Evolutionary conservation across 495 filamentous ascomycete genomes (phyloP).

Genomic region (Rhypophila decipiens): DNA sequence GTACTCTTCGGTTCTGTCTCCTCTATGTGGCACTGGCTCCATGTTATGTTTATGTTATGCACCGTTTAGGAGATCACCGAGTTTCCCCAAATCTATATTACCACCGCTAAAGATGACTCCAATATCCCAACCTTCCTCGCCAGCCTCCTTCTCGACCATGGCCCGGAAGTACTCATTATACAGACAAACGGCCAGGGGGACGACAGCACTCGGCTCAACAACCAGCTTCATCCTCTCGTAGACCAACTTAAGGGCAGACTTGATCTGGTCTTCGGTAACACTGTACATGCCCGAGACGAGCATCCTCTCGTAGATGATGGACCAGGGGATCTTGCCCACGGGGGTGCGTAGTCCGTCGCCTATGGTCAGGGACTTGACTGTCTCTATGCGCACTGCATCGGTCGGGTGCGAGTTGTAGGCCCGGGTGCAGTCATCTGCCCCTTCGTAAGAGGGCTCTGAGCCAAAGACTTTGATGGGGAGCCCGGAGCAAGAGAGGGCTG

Average conservation of each 20-base stretch:
- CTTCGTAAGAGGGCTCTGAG: constrained; percentile 80
- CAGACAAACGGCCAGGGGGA: constrained; percentile 75
- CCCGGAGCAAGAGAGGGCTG: constrained; percentile 66
- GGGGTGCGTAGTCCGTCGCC: constrained; percentile 88
- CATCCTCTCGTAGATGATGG: constrained; percentile 64
- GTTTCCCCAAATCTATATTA: constrained; percentile 77
- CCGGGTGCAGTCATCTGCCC: constrained; percentile 72
- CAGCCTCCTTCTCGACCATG: constrained; percentile 62
- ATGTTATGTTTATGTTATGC: neutral
- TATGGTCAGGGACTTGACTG: constrained; percentile 71
- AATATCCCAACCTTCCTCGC: constrained; percentile 75
- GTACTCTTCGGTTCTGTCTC: neutral
- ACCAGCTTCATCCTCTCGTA: constrained; percentile 89
- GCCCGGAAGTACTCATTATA: constrained; percentile 78
- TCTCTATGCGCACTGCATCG: constrained; percentile 55
- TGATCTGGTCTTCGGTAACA: constrained; percentile 80
- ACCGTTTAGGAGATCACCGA: constrained; percentile 55
- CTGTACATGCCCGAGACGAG: constrained; percentile 69
- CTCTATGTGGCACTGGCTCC: neutral
- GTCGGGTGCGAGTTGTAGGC: constrained; percentile 58
- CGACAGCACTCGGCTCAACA: constrained; percentile 84
- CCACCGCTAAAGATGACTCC: constrained; percentile 85
- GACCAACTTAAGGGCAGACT: constrained; percentile 66
- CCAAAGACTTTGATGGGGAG: constrained; percentile 72
- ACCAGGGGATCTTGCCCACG: constrained; percentile 73